A percentile compares a stretch with the other conserved stretches of the same genome.
Conservation (phyloP, 2,329 filamentous ascomycete species). For the Ilyonectria mors-panacis region DNA sequence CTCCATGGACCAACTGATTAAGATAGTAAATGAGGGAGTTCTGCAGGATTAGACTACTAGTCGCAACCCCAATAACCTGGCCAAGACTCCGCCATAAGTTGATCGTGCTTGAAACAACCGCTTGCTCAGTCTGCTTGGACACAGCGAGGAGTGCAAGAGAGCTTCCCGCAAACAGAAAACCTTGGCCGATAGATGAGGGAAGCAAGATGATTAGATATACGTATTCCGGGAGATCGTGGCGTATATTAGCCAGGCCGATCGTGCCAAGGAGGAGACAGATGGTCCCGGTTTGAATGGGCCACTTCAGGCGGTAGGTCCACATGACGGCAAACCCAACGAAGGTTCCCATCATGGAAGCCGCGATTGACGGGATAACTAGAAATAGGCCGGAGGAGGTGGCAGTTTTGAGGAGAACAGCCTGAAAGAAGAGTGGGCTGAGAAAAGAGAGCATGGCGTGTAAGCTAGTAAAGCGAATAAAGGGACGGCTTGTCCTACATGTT, state of each 20-base stretch:
- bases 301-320: slow-evolving; percentile 71
- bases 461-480: too few species aligned
- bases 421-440: slow-evolving; percentile 79
- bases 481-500: slow-evolving; percentile 63
- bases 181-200: slow-evolving; percentile 70
- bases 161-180: slow-evolving; percentile 75
- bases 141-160: slow-evolving; percentile 75
- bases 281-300: slow-evolving; percentile 68
- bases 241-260: slow-evolving; percentile 65
- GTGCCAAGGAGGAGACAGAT: slow-evolving; percentile 65
- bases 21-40: slow-evolving; percentile 66
- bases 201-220: slow-evolving; percentile 71
- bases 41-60: slow-evolving; percentile 80
- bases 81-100: slow-evolving; percentile 82
- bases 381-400: slow-evolving; percentile 81
- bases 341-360: slow-evolving; percentile 68
- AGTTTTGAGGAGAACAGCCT: slow-evolving; percentile 78
- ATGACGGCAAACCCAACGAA: slow-evolving; percentile 75
- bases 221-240: slow-evolving; percentile 63
- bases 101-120: slow-evolving; percentile 79
- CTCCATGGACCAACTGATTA: too few species aligned
- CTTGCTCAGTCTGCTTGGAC: slow-evolving; percentile 73
- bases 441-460: not conserved
- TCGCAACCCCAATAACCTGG: slow-evolving; percentile 80
- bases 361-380: slow-evolving; percentile 75